Percentiles rank a stretch among this genome's conserved stretches.
These are phyloP conservation scores for Penicillium sp. DNA, from an alignment of 2,329 filamentous ascomycete genomes.

Conservation along the genomic window DNA sequence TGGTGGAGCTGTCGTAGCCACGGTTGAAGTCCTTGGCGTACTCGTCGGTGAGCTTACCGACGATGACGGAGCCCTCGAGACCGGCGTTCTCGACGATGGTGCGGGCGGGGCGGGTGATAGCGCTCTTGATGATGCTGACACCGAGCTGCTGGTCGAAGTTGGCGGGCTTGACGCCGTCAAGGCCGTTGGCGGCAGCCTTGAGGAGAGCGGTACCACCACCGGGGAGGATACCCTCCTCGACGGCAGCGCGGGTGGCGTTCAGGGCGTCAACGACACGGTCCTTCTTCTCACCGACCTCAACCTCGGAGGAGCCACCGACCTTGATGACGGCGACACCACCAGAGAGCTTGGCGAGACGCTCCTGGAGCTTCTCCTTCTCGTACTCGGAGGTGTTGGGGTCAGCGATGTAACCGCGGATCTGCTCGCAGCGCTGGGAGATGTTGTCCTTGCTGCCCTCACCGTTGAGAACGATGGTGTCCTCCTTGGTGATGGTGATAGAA, in stretches of 20 bases:
- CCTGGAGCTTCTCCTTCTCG: conserved; percentile 99
- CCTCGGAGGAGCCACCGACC: conserved; percentile 95
- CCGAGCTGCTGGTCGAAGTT: conserved; percentile 99
- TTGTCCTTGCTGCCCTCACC: conserved; percentile 93
- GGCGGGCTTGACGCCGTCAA: conserved; percentile 76
- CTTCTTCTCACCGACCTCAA: conserved; percentile 99
- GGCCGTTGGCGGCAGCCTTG: conserved; percentile 91
- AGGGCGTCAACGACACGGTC: conserved; percentile 98
- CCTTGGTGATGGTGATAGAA: conserved; percentile 99
- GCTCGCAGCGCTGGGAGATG: conserved; percentile 94
- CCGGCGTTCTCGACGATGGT: conserved; percentile 98
- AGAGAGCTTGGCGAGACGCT: conserved; percentile 98
- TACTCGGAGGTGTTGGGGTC: conserved; percentile 96
- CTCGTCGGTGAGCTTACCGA: conserved; percentile 98
- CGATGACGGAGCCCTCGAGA: conserved; percentile 90
- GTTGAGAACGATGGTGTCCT: conserved; percentile 98
- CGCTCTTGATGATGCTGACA: conserved; percentile 95
- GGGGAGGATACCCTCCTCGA: conserved; percentile 98
- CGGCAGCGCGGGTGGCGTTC: conserved; percentile 95
- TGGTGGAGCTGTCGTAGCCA: conserved; percentile 94
- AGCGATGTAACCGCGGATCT: conserved; percentile 95
- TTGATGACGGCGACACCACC: conserved; percentile 99
- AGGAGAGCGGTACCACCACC: conserved; percentile 97
- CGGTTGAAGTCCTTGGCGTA: conserved; percentile 92
- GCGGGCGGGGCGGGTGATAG: conserved; percentile 91